Evolutionary conservation across 495 filamentous ascomycete genomes (phyloP), one percentile per base, ranked within the genome.

Genomic region (Lophiotrema nucula): DNA sequence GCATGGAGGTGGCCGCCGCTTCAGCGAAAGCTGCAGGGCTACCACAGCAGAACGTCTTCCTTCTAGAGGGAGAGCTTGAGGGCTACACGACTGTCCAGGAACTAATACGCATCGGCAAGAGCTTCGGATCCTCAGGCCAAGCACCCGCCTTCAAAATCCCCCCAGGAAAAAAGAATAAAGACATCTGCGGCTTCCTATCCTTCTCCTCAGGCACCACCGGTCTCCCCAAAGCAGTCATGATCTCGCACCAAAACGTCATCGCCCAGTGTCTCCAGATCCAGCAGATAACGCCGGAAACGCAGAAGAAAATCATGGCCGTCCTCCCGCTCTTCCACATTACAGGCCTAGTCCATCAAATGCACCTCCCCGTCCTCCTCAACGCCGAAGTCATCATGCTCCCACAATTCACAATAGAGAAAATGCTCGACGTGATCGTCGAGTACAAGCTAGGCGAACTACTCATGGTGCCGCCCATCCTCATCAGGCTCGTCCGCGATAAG

Each of bases 401-500:
- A 13, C 76, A 82, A 3, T 87, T 84, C 65, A 79, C 84, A 8
- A 65, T 83, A 3, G 64, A 78, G 24, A 55, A 56, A 0, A 85
- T 79, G 48, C 73, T 87, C 8, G 54, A 62, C 1, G 72, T 74
- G 0, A 67, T 83, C 31, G 74, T 80, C 28, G 73, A 75, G 33
- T 80, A 79, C 65, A 27, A 73, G 4, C 74, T 85, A 48, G 83
- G 80, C 0, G 81, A 87, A 56, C 66, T 81, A 4, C 58, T 69
- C 0, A 61, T 83, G 27, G 86, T 88, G 3, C 85, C 86, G 5
- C 86, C 86, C 0, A 85, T 88, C 53, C 71, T 87, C 4, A 86
- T 89, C 55, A 79, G 85, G 10, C 72, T 88, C 39, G 79, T 87
- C 13, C 79, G 82, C 19, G 83, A 87, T 54, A 79, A 82, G 2